Percentiles rank a stretch among this genome's conserved stretches.
Conservation (phyloP, 2,329 filamentous ascomycete genomes). For the Periconia sp. region DNA sequence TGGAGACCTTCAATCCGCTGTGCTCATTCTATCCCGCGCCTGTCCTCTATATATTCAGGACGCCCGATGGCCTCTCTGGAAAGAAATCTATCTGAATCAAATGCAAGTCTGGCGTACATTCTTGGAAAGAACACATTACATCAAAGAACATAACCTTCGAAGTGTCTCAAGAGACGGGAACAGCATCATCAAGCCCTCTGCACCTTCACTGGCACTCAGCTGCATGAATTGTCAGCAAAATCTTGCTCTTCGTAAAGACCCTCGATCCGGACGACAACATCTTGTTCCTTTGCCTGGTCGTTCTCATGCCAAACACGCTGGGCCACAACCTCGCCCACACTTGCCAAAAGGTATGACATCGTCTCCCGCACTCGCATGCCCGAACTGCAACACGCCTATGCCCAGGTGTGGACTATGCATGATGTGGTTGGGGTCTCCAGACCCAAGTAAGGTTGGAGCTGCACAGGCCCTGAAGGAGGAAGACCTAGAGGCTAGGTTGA, state of each 20-base stretch:
- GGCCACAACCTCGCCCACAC: constrained; percentile 9
- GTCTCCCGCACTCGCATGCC: constrained; percentile 57
- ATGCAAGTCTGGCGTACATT: constrained; percentile 71
- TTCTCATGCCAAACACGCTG: constrained; percentile 8
- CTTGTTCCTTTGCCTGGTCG: constrained; percentile 19
- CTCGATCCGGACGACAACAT: constrained; percentile 18
- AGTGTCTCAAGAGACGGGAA: constrained; percentile 64
- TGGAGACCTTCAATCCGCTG: constrained; percentile 76
- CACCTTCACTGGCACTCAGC: constrained; percentile 70
- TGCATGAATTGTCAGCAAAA: constrained; percentile 72
- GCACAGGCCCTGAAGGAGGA: constrained; percentile 39
- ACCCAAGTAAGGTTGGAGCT: constrained; percentile 50
- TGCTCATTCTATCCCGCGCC: constrained; percentile 72
- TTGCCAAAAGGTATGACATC: constrained; percentile 28
- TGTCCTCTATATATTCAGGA: constrained; percentile 77
- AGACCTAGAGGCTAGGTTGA: constrained; percentile 57
- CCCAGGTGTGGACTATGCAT: constrained; percentile 65
- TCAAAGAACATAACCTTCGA: constrained; percentile 72
- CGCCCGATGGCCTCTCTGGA: constrained; percentile 73
- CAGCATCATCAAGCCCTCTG: constrained; percentile 64
- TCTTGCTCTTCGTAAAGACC: constrained; percentile 47
- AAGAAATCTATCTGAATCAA: constrained; percentile 72
- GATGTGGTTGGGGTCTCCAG: constrained; percentile 62
- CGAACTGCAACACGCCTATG: constrained; percentile 63
- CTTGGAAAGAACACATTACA: constrained; percentile 74